These are phyloP conservation scores for Cercospora brassicicola DNA, from an alignment of 2,329 filamentous ascomycete genomes.

Conservation along the genomic window DNA sequence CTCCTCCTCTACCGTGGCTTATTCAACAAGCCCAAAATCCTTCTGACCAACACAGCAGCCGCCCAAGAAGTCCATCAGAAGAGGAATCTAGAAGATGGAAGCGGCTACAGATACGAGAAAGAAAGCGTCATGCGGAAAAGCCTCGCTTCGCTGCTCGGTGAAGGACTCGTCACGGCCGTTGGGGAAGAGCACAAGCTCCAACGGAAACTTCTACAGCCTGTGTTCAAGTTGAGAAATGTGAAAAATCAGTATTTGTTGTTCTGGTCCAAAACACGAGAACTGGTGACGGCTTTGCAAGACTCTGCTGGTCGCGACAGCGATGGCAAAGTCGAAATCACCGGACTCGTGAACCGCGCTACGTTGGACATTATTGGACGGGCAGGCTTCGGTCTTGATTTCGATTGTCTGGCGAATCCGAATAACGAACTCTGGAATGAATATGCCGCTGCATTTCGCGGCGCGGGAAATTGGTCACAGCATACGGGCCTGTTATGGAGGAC, in stretches of 20 bases:
- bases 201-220: not conserved
- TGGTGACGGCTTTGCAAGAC: not conserved
- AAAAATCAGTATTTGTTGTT: not conserved
- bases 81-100: not conserved
- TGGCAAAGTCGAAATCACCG: not conserved
- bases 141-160: conserved; percentile 15
- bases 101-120: conserved; percentile 12
- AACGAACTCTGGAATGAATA: not conserved
- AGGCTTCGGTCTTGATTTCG: conserved; percentile 44
- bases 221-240: not conserved
- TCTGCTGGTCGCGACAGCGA: not conserved
- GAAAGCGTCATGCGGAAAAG: conserved; percentile 5
- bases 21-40: conserved; percentile 7
- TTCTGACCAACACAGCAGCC: conserved; percentile 10
- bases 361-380: conserved; percentile 48
- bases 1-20: conserved; percentile 16
- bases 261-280: not conserved
- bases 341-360: conserved; percentile 32
- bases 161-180: conserved; percentile 17
- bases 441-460: not conserved
- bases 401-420: conserved; percentile 31
- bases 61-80: conserved; percentile 8
- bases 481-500: not conserved
- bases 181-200: conserved; percentile 4
- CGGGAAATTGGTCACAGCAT: not conserved